Evolutionary conservation across 2,329 filamentous ascomycete species (phyloP).

Genomic region (Aspergillus phoenicis): DNA sequence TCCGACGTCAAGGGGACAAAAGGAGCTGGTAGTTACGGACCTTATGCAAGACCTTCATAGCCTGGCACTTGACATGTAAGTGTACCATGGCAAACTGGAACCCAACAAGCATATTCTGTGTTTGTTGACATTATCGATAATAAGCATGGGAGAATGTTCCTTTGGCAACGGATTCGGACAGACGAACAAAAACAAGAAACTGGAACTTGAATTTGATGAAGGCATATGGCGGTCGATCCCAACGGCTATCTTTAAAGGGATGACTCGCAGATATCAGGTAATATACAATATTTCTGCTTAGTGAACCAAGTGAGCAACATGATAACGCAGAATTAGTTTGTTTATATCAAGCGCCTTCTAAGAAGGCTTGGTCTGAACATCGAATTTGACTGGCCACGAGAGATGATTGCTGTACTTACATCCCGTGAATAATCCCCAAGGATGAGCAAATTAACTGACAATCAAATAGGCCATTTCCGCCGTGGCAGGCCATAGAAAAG

Average conservation of each 20-base stretch:
- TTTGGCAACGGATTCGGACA: slow-evolving; percentile 5
- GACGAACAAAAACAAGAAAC: not conserved
- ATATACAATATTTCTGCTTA: not conserved
- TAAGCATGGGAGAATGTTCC: slow-evolving; percentile 10
- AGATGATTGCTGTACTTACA: slow-evolving; percentile 3
- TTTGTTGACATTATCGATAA: not conserved
- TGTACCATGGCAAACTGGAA: too few relatives aligned
- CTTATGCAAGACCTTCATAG: slow-evolving; percentile 10
- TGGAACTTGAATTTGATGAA: not conserved
- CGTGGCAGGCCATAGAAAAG: not conserved
- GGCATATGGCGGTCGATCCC: not conserved
- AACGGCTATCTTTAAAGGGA: not conserved
- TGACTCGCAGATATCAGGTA: slow-evolving; percentile 8
- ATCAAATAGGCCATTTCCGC: not conserved
- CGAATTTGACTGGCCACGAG: slow-evolving; percentile 9
- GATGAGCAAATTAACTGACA: not conserved
- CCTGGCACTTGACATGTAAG: slow-evolving; percentile 8
- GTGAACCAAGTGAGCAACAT: too few relatives aligned
- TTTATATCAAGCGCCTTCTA: slow-evolving; percentile 7
- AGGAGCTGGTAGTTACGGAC: not conserved
- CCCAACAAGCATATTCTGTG: too few relatives aligned
- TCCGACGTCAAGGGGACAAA: too few relatives aligned
- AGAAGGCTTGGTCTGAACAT: not conserved
- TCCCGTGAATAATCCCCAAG: too few relatives aligned
- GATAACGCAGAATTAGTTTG: not conserved